Percentiles rank a stretch among this genome's conserved stretches.
Evolutionary conservation across 495 filamentous ascomycete species (phyloP).

Genomic region (Pseudomonodictys pantanalensis): DNA sequence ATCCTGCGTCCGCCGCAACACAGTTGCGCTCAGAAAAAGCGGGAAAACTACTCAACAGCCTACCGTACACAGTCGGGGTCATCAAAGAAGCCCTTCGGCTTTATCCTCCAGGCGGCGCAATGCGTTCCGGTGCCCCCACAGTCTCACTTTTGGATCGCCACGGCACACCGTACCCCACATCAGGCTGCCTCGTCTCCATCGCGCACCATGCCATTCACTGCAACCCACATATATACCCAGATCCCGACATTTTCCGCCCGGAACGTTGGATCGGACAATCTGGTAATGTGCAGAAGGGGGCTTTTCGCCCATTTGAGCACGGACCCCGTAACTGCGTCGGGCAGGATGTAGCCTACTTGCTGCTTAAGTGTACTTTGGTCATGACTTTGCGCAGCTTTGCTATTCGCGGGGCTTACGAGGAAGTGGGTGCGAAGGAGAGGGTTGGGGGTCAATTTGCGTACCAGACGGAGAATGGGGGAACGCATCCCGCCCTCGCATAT

Average conservation of each 20-base stretch:
- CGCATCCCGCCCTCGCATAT: neutral
- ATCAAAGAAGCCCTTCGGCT: conserved; percentile 10
- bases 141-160: neutral
- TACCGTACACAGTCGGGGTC: conserved; percentile 3
- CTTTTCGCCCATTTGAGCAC: conserved; percentile 13
- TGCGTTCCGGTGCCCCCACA: neutral
- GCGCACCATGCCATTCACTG: neutral
- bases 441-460: conserved; percentile 7
- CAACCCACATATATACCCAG: neutral
- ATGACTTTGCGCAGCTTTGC: conserved; percentile 49
- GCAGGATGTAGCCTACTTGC: conserved; percentile 51
- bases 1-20: neutral
- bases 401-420: conserved; percentile 46
- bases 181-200: neutral
- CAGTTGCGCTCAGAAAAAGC: conserved; percentile 4
- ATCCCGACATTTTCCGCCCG: neutral
- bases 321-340: conserved; percentile 39
- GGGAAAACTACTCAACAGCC: neutral
- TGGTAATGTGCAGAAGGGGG: conserved; percentile 40
- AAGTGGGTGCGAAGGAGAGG: conserved; percentile 40
- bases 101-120: neutral
- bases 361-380: conserved; percentile 48
- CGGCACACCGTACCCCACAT: conserved; percentile 1
- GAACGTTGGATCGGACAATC: neutral
- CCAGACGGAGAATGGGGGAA: conserved; percentile 30